Conservation (phyloP, 2,329 filamentous ascomycete genomes). For the Monosporascus sp. region DNA sequence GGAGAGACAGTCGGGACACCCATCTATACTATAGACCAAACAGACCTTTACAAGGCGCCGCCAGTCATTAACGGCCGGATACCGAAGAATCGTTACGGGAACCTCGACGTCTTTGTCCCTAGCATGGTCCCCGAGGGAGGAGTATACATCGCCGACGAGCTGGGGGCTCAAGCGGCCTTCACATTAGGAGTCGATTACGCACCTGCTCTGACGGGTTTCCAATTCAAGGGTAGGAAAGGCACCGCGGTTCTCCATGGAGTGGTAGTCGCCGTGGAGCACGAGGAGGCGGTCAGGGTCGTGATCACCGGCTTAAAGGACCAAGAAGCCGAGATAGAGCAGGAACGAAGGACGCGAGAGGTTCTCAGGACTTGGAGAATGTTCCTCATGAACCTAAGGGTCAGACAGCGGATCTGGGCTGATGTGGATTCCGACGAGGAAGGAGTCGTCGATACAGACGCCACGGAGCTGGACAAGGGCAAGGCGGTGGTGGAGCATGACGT, state of each 20-base stretch:
- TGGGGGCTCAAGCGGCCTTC: slow-evolving; percentile 66
- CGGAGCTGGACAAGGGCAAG: slow-evolving; percentile 29
- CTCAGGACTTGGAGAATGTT: slow-evolving; percentile 71
- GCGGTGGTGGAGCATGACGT: slow-evolving; percentile 23
- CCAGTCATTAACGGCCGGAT: slow-evolving; percentile 70
- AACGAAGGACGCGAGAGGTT: slow-evolving; percentile 55
- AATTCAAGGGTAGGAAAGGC: slow-evolving; percentile 78
- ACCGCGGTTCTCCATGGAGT: slow-evolving; percentile 77
- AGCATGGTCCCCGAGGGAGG: slow-evolving; percentile 86
- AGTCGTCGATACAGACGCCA: slow-evolving; percentile 23
- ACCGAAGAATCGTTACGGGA: slow-evolving; percentile 89
- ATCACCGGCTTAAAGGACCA: slow-evolving; percentile 63
- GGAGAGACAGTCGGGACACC: slow-evolving; percentile 46
- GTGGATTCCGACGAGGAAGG: slow-evolving; percentile 43
- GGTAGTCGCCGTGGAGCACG: slow-evolving; percentile 67
- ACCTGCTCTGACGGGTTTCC: slow-evolving; percentile 84
- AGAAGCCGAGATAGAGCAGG: slow-evolving; percentile 56
- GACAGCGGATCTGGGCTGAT: slow-evolving; percentile 63
- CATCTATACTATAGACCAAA: slow-evolving; percentile 58
- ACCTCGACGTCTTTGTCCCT: slow-evolving; percentile 87
- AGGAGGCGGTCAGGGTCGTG: slow-evolving; percentile 65
- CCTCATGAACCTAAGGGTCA: slow-evolving; percentile 69
- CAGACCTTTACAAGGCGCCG: slow-evolving; percentile 68
- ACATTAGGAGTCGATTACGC: slow-evolving; percentile 79
- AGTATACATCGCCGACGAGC: slow-evolving; percentile 57